Percentiles rank a stretch among this genome's conserved stretches.
Conservation (phyloP, 2,329 filamentous ascomycete species). For the Sclerotinia glacialis region DNA sequence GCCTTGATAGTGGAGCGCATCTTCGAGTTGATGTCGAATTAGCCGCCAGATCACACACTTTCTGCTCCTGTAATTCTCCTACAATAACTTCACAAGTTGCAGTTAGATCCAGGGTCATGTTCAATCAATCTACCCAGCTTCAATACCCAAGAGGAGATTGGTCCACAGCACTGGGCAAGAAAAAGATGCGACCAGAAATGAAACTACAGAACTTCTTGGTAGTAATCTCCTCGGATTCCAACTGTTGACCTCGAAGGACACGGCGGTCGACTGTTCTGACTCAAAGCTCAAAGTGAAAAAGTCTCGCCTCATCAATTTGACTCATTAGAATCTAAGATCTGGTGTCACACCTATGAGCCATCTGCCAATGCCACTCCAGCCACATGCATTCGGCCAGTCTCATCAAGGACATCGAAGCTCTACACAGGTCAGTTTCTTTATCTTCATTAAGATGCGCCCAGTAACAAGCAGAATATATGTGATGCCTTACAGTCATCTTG, state of each 20-base stretch:
- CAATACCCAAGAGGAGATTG: not conserved
- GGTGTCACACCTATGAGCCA: not conserved
- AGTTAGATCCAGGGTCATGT: not conserved
- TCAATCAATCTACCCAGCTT: not conserved
- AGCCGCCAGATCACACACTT: not conserved
- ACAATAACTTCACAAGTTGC: not conserved
- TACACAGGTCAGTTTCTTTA: conserved; percentile 6
- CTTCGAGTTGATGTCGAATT: not conserved
- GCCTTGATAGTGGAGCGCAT: not conserved
- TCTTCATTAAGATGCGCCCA: not conserved
- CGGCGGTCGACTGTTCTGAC: not conserved
- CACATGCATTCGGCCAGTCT: not conserved
- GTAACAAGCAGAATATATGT: not conserved
- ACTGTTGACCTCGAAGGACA: not conserved
- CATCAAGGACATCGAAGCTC: not conserved
- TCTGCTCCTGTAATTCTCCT: too few relatives aligned
- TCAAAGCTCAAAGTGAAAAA: not conserved
- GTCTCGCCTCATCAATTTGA: not conserved
- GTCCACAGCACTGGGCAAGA: not conserved
- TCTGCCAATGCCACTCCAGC: not conserved
- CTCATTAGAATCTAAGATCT: not conserved
- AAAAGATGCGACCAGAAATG: not conserved
- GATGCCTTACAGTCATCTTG: not conserved
- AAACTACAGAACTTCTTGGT: not conserved
- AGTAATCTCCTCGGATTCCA: not conserved